Base-by-base conservation (phyloP, 352 stramenopile species). In the Saprolegnia parasitica region DNA sequence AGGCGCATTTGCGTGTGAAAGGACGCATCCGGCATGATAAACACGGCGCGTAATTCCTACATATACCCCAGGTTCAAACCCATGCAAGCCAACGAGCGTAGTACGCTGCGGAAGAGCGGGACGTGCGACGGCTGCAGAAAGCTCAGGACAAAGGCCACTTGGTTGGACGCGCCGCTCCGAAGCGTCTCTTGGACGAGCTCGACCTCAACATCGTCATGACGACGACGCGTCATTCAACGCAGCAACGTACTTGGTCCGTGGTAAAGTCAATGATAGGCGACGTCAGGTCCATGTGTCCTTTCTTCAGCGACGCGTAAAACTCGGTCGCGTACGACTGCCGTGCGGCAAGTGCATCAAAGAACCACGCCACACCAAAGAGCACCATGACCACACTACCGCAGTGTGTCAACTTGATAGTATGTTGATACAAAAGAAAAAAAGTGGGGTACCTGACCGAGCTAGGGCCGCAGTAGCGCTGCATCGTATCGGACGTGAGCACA, bases 141-240 rank as follows among this genome's bases (percentile, higher is more conserved):
- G 63, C 84, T 93, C 29, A 95, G 73, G 4, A 93, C 86, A 49
- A 91, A 95, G 60, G 91, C 89, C n/a, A 90, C 85, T 84, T 93
- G 87, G 63, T 92, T 89, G 60, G 89, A 81, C 8, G 81, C 86
- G 21, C 85, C 85, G 45, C 80, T 81, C 0, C 89, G 75, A 15
- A 95, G 72, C 5, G 83, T 93, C 66, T 89, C 81, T 65, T 93
- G 92, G 29, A 95, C 85, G 5, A 95, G 75, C 11, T 80, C 56
- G 42, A 92, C 87, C 84, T 94, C 26, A 40, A 67, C 9, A 55
- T n/a, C n/a, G n/a, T n/a, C n/a, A 61, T 32, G 5, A 60, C 37
- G 57, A 56, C 29, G 20, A 39, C 16, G 18, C 24, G 40, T 65
- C n/a, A 21, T 49, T n/a, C 1, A 46, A 26, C 61, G 54, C 49